phyloP scores from a whole-genome alignment of 805 yeast species.

The Novakomyces olei region DNA sequence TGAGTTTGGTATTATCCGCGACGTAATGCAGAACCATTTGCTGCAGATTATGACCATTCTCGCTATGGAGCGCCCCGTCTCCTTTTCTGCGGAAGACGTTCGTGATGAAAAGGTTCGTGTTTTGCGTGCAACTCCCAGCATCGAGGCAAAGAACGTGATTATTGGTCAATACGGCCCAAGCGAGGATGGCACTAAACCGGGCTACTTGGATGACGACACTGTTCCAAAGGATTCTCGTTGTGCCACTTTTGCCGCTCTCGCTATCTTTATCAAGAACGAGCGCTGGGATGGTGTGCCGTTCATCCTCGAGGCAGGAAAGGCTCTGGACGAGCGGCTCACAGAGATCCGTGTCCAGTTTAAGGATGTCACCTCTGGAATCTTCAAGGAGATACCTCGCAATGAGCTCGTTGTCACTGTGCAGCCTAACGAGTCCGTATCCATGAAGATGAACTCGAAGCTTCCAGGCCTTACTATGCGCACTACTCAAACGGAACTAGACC shows the following conservation, averaged over 20 bases:
- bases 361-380: slow-evolving; percentile 52
- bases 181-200: slow-evolving; percentile 74
- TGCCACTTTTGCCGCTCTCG: slow-evolving; percentile 78
- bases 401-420: slow-evolving; percentile 87
- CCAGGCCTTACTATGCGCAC: slow-evolving; percentile 78
- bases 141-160: slow-evolving; percentile 42
- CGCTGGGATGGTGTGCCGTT: slow-evolving; percentile 98
- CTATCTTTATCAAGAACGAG: slow-evolving; percentile 62
- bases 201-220: slow-evolving; percentile 77
- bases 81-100: slow-evolving; percentile 78
- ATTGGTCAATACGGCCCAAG: slow-evolving; percentile 76
- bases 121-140: slow-evolving; percentile 52
- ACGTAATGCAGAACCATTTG: slow-evolving; percentile 94
- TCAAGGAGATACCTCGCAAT: slow-evolving; percentile 61
- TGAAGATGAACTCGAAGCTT: slow-evolving; percentile 77
- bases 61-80: slow-evolving; percentile 87
- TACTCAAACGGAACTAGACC: slow-evolving; percentile 70
- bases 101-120: slow-evolving; percentile 94
- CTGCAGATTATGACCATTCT: slow-evolving; percentile 76
- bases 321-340: slow-evolving; percentile 83
- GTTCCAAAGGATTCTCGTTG: slow-evolving; percentile 65
- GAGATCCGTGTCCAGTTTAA: slow-evolving; percentile 87
- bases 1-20: slow-evolving; percentile 83
- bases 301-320: slow-evolving; percentile 84
- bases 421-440: slow-evolving; percentile 82